phyloP scores from a whole-genome alignment of 495 filamentous ascomycete species.

The Neurospora sp. region DNA sequence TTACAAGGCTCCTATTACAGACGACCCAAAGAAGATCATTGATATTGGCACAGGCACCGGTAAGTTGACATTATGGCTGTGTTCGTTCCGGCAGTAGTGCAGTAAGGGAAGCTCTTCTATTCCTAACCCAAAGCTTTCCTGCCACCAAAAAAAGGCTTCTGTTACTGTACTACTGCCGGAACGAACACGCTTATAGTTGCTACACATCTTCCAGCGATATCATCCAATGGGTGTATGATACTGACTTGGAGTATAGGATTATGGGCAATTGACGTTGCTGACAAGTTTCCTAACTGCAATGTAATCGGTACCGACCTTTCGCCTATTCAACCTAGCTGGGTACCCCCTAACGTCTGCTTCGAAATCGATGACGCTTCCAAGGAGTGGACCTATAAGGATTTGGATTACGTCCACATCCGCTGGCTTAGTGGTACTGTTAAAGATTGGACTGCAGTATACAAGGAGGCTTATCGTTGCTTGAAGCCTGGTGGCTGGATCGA shows the following conservation, averaged over 20 bases:
- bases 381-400: constrained; percentile 36
- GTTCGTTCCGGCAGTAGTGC: too few relatives aligned
- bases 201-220: neutral
- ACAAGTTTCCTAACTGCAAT: constrained; percentile 37
- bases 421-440: constrained; percentile 40
- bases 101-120: too few relatives aligned
- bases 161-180: too few relatives aligned
- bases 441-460: constrained; percentile 38
- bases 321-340: constrained; percentile 40
- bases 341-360: constrained; percentile 37
- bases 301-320: constrained; percentile 54
- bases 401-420: constrained; percentile 48
- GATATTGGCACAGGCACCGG: neutral
- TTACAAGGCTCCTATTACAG: constrained; percentile 41
- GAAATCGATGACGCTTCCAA: constrained; percentile 41
- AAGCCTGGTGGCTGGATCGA: constrained; percentile 31
- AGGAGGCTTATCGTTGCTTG: constrained; percentile 19
- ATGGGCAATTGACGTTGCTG: constrained; percentile 17
- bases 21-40: constrained; percentile 6
- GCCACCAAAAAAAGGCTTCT: too few relatives aligned
- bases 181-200: neutral
- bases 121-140: too few relatives aligned
- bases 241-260: constrained; percentile 9
- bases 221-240: neutral
- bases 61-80: neutral